Evolutionary conservation across 2,329 filamentous ascomycete species (phyloP).

Genomic region (Diaporthe sp.): DNA sequence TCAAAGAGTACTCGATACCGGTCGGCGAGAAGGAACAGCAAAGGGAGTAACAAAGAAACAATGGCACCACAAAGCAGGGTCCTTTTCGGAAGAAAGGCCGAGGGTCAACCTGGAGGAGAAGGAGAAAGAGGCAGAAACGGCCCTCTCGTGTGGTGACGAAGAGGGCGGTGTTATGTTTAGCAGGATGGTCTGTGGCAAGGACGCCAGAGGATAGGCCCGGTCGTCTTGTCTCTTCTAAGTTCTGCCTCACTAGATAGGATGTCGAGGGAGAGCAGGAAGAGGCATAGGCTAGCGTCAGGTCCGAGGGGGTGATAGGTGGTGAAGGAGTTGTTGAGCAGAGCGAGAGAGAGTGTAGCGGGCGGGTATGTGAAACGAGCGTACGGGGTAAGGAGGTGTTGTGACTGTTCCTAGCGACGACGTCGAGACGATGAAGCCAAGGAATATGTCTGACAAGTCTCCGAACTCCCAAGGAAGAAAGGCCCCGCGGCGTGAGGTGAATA

Average conservation of each 20-base stretch:
- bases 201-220: slow-evolving; percentile 14
- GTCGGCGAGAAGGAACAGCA: slow-evolving; percentile 40
- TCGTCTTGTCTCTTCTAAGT: slow-evolving; percentile 24
- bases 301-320: slow-evolving; percentile 35
- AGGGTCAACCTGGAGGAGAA: slow-evolving; percentile 72
- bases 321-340: slow-evolving; percentile 34
- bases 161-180: slow-evolving; percentile 29
- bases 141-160: slow-evolving; percentile 33
- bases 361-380: slow-evolving; percentile 46
- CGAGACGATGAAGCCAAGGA: slow-evolving; percentile 35
- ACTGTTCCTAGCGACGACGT: slow-evolving; percentile 40
- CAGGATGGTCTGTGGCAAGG: slow-evolving; percentile 17
- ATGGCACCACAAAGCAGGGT: slow-evolving; percentile 42
- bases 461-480: slow-evolving; percentile 35
- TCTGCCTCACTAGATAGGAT: slow-evolving; percentile 23
- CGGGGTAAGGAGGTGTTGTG: slow-evolving; percentile 41
- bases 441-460: slow-evolving; percentile 35
- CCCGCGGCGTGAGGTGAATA: slow-evolving; percentile 10
- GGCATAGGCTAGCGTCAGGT: slow-evolving; percentile 40
- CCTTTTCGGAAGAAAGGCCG: slow-evolving; percentile 51
- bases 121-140: slow-evolving; percentile 49
- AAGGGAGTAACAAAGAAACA: slow-evolving; percentile 43
- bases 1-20: slow-evolving; percentile 40
- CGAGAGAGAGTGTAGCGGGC: slow-evolving; percentile 40
- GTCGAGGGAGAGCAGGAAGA: slow-evolving; percentile 40